Percentiles rank a stretch among this genome's conserved stretches.
Evolutionary conservation across 2,329 filamentous ascomycete species (phyloP).

Genomic region (Venturia asperata): DNA sequence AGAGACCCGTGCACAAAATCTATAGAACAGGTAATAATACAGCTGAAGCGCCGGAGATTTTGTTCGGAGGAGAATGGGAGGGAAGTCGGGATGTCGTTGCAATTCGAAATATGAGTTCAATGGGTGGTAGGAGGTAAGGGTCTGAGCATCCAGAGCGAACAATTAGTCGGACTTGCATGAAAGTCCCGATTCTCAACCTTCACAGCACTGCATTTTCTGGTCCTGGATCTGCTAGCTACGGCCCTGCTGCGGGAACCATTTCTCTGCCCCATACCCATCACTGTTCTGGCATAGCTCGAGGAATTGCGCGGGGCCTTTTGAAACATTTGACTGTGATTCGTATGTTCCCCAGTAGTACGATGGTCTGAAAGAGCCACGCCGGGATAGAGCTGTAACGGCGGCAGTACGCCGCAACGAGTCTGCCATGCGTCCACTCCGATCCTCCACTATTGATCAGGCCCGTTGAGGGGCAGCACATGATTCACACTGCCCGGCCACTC

Average conservation of each 20-base stretch:
- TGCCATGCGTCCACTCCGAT: not conserved
- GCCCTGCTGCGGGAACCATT: not conserved
- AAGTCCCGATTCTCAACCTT: slow-evolving; percentile 8
- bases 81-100: not conserved
- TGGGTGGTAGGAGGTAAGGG: not conserved
- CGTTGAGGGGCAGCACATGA: not conserved
- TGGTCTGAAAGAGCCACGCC: slow-evolving; percentile 1
- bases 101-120: no score
- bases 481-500: not conserved
- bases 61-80: slow-evolving; percentile 1
- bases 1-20: slow-evolving; percentile 1
- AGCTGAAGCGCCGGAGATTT: not conserved
- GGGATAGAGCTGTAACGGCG: not conserved
- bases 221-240: slow-evolving; percentile 9
- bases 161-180: slow-evolving; percentile 5
- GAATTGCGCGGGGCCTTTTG: not conserved
- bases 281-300: not conserved
- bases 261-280: not conserved
- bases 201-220: slow-evolving; percentile 4
- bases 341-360: slow-evolving; percentile 8
- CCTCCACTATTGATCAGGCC: not conserved
- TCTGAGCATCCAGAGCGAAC: slow-evolving; percentile 4
- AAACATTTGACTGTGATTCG: slow-evolving; percentile 1
- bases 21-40: slow-evolving; percentile 15
- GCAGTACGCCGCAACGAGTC: slow-evolving; percentile 2